Evolutionary conservation across 2,329 filamentous ascomycete species (phyloP), one percentile per base, ranked within the genome.

Genomic region (Sphaerulina populicola): DNA sequence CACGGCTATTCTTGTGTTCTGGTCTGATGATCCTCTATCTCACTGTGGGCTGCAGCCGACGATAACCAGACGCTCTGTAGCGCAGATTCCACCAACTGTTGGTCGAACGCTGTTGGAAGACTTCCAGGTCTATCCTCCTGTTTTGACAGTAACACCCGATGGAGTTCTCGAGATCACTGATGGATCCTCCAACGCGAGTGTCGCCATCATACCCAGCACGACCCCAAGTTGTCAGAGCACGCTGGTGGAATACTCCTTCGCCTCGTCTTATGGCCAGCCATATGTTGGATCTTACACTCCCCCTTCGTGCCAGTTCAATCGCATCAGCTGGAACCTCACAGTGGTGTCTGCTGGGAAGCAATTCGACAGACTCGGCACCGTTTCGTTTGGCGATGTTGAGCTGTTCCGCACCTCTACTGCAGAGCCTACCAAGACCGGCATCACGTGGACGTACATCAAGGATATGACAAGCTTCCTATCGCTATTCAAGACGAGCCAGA

Each of bases 371-470:
- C 74, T 91, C 7, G 88, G 81, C 3, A 68, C 84, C 30, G 82
- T 93, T 76, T 93, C 83, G 61, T 73, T 93, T 35, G 81, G 80
- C 37, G 85, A 91, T 65, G 81, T 79, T 8, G 87, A 94, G 65
- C 76, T 94, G n/a, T 93, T 85, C 74, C 76, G 87, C 21, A 90
- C 86, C 1, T 89, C 86, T 4, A 94, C 88, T 1, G 85, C 87
- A 3, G 85, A 94, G 69, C 86, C 88, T 1, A 87, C 81, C 0
- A 58, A 71, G 4, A 75, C 75, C 18, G 87, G 86, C 6, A 89
- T 93, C 55, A 71, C 77, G 40, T 91, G 85, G 85, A 81, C 78
- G 0, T 88, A 87, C 63, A 72, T 82, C 49, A 93, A 91, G 67
- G 86, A 94, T 64, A 81, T 89, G 79, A 86, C 83, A 1, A 75